These are phyloP conservation scores for Papiliotrema terrestris DNA, from an alignment of 1,284 basidiomycete genomes.

Conservation along the genomic window DNA sequence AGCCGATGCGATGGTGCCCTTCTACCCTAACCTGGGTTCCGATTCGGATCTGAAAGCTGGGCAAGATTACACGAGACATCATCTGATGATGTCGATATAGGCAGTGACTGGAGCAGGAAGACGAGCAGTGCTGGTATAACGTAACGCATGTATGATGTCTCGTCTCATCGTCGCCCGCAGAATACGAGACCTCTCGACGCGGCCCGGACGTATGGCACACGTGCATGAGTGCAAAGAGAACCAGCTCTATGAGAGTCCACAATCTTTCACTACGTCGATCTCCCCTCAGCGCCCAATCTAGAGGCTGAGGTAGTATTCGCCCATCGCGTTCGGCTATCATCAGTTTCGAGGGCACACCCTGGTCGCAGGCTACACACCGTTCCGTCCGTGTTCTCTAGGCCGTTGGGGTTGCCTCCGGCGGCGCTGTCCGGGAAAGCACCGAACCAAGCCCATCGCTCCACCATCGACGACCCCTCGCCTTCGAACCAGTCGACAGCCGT, in stretches of 20 bases:
- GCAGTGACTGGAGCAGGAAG: neutral
- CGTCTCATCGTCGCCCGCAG: too few species aligned
- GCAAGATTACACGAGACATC: conserved; percentile 81
- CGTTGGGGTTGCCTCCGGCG: conserved; percentile 14
- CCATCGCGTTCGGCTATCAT: conserved; percentile 22
- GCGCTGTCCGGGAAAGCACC: conserved; percentile 25
- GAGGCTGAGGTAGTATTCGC: conserved; percentile 18
- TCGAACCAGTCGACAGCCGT: conserved; percentile 23
- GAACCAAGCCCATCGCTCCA: conserved; percentile 35
- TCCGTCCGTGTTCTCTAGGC: conserved; percentile 22
- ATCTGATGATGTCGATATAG: conserved; percentile 59
- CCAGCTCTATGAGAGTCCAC: too few species aligned
- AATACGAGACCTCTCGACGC: too few species aligned
- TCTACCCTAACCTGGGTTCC: conserved; percentile 86
- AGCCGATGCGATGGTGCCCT: conserved; percentile 83
- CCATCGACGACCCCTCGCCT: conserved; percentile 17
- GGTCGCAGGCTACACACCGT: conserved; percentile 4
- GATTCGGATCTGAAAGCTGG: conserved; percentile 70
- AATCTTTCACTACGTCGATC: too few species aligned
- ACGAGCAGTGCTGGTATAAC: neutral
- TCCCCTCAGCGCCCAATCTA: neutral
- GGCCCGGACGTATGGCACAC: too few species aligned
- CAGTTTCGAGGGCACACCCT: neutral
- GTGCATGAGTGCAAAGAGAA: too few species aligned
- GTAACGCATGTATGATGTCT: neutral